phyloP scores from a whole-genome alignment of 192 early-diverging fungal genomes.

The Umbelopsis ramanniana region DNA sequence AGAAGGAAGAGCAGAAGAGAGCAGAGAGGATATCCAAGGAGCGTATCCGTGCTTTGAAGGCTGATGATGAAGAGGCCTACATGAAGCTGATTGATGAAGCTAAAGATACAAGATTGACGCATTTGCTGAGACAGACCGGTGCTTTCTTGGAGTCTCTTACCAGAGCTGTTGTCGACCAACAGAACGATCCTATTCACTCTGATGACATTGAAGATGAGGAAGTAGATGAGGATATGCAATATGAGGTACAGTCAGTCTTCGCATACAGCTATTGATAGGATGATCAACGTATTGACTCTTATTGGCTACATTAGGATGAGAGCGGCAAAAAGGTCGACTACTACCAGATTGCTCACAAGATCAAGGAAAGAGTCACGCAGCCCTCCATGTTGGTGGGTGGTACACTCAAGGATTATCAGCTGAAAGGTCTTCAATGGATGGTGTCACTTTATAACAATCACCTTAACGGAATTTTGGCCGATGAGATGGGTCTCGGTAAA shows the following conservation, averaged over 20 bases:
- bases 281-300: too few species aligned
- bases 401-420: slow-evolving; percentile 93
- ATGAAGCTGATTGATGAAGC: slow-evolving; percentile 92
- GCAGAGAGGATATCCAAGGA: slow-evolving; percentile 85
- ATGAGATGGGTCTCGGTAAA: slow-evolving; percentile 92
- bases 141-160: slow-evolving; percentile 83
- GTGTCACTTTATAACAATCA: slow-evolving; percentile 98
- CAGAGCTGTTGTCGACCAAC: slow-evolving; percentile 85
- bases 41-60: slow-evolving; percentile 95
- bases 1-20: slow-evolving; percentile 95
- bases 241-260: too few species aligned
- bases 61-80: slow-evolving; percentile 98
- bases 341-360: slow-evolving; percentile 86
- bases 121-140: slow-evolving; percentile 90
- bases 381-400: slow-evolving; percentile 88
- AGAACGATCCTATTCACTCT: slow-evolving; percentile 57
- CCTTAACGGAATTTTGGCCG: slow-evolving; percentile 97
- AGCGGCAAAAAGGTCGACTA: slow-evolving; percentile 68
- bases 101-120: slow-evolving; percentile 95
- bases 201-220: slow-evolving; percentile 47
- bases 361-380: slow-evolving; percentile 83
- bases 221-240: slow-evolving; percentile 39
- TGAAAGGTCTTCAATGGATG: slow-evolving; percentile 99
- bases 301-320: too few species aligned
- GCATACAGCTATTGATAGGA: too few species aligned